phyloP scores from a whole-genome alignment of 345 rosid species.

The Euclidium syriacum region DNA sequence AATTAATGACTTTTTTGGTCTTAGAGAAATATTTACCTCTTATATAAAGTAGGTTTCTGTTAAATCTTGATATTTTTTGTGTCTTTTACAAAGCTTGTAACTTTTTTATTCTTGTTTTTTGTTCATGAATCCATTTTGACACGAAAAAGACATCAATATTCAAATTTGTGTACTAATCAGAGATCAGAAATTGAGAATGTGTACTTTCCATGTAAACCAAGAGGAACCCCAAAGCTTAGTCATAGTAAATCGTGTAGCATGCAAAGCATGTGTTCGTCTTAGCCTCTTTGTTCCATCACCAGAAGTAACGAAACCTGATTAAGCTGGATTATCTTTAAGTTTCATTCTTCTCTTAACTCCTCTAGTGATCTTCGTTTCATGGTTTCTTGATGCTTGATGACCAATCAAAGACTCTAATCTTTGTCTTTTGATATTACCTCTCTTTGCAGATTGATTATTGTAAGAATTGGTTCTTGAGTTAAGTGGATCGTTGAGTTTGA shows the following conservation, averaged over 20 bases:
- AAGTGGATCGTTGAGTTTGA: too few relatives aligned
- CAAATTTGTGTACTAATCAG: too few relatives aligned
- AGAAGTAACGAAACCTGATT: slow-evolving; percentile 53
- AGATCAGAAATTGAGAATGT: too few relatives aligned
- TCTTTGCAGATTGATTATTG: slow-evolving; percentile 46
- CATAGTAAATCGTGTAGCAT: slow-evolving; percentile 82
- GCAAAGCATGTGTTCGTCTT: slow-evolving; percentile 94
- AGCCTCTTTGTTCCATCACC: slow-evolving; percentile 86
- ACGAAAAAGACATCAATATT: too few relatives aligned
- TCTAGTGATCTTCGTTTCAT: slow-evolving; percentile 38
- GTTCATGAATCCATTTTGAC: too few relatives aligned
- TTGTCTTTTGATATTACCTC: slow-evolving; percentile 41
- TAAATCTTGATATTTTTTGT: too few relatives aligned
- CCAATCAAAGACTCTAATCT: slow-evolving; percentile 24
- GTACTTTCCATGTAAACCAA: slow-evolving; percentile 89
- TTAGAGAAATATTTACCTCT: too few relatives aligned
- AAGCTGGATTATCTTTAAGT: slow-evolving; percentile 53
- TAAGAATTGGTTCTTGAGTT: slow-evolving; percentile 72
- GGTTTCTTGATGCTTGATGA: slow-evolving; percentile 19
- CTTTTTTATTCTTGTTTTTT: too few relatives aligned
- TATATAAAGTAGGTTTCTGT: too few relatives aligned
- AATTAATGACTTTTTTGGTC: not conserved
- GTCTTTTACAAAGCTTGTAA: too few relatives aligned
- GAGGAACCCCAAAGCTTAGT: slow-evolving; percentile 82
- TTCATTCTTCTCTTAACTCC: slow-evolving; percentile 55